Conservation (phyloP, 495 filamentous ascomycete species). For the Staphylotrichum longicolle region DNA sequence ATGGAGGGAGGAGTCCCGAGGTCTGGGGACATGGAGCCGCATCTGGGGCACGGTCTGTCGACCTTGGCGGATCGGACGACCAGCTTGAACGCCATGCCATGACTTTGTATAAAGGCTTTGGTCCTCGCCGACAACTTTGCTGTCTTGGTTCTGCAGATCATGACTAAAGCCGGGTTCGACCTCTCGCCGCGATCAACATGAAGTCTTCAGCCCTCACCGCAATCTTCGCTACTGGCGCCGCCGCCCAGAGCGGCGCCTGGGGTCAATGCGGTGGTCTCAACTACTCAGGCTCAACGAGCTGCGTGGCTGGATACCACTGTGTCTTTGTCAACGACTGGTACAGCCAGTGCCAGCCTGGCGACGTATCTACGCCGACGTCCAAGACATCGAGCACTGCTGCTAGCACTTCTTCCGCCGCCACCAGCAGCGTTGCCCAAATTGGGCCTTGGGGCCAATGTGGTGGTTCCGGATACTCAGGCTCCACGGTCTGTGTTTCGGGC, state of each 20-base stretch:
- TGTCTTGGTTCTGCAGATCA: background rate
- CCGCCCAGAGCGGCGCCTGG: slow-evolving; percentile 33
- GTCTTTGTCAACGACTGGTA: slow-evolving; percentile 45
- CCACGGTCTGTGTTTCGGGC: too few relatives aligned
- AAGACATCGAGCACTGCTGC: background rate
- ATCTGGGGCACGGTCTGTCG: background rate
- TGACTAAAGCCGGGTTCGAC: background rate
- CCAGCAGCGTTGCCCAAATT: too few relatives aligned
- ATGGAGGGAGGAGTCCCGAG: background rate
- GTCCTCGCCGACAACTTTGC: background rate
- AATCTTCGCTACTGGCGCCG: slow-evolving; percentile 26
- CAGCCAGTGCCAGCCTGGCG: slow-evolving; percentile 38
- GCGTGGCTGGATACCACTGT: slow-evolving; percentile 43
- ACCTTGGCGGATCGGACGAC: too few relatives aligned
- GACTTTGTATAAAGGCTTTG: too few relatives aligned
- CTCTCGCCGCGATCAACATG: slow-evolving; percentile 22
- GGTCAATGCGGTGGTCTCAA: slow-evolving; percentile 48
- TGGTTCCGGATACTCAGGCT: too few relatives aligned
- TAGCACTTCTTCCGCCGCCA: too few relatives aligned
- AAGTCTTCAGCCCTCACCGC: slow-evolving; percentile 29
- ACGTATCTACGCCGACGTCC: slow-evolving; percentile 1
- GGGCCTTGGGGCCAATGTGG: too few relatives aligned
- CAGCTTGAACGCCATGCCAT: too few relatives aligned
- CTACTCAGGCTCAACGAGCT: slow-evolving; percentile 43
- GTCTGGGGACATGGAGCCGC: slow-evolving; percentile 14